Base-by-base conservation (phyloP, 2,329 filamentous ascomycete genomes). In the Apiospora kogelbergensis region DNA sequence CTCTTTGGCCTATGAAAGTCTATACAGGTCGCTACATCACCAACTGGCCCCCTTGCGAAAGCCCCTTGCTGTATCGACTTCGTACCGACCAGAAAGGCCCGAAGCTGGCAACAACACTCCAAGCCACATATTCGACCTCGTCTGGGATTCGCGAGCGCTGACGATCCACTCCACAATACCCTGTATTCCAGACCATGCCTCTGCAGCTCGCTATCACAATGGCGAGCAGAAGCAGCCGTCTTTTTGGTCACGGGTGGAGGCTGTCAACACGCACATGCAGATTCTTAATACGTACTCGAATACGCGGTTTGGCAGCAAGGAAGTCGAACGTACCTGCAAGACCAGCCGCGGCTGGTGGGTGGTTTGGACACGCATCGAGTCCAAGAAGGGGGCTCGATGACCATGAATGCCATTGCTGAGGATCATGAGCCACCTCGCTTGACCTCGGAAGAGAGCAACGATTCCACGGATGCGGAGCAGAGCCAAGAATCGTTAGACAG, bases 321-420 rank as follows among this genome's bases (percentile, higher is more conserved):
- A 88, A 70, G 76, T 87, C 3, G 90, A 92, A 76, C 83, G 88
- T 24, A 91, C 89, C 1, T 88, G 86, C 74, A 91, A 91, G 81
- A 91, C 90, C 4, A 88, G 82, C 63, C 85, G 89, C 42, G 90
- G 89, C 0, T 92, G 89, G 88, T 92, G 90, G 90, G 83, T 92
- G 40, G 88, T 91, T 33, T 92, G 90, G 90, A 89, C 85, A 64
- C 82, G 88, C 30, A 80, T 90, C 26, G 74, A 85, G 6, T 84
- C 76, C 66, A 73, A 71, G 10, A 73, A 73, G 3, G 20, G 5
- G 20, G 11, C 30, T 9, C 10, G 65, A n/a, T 69, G 22, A 3
- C 57, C 53, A 65, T 65, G 63, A 24, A 65, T n/a, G 63, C 63
- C 11, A 65, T 65, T 4, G 37, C 41, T 13, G 42, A 40, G 11